Evolutionary conservation across 1,284 basidiomycete genomes (phyloP).

Genomic region (Schizophyllum amplum): DNA sequence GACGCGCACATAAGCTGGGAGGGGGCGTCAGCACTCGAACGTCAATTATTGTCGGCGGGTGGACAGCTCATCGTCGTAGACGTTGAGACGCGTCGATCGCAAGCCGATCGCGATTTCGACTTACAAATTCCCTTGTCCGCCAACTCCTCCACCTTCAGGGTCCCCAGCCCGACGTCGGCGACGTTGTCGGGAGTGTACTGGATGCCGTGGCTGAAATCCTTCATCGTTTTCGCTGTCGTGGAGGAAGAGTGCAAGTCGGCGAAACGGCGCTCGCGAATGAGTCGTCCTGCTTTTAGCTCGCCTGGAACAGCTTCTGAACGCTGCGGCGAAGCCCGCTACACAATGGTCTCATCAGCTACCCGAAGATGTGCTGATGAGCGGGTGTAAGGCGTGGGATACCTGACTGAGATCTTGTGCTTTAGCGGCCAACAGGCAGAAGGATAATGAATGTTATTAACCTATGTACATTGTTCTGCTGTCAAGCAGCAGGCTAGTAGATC

Average conservation of each 20-base stretch:
- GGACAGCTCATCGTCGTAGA: neutral
- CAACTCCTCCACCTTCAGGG: neutral
- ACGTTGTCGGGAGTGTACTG: conserved; percentile 8
- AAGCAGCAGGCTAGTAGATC: neutral
- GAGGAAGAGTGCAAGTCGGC: neutral
- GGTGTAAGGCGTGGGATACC: neutral
- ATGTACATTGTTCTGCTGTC: neutral
- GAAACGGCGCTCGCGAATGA: neutral
- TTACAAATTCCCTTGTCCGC: neutral
- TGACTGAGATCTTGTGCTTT: too few species aligned
- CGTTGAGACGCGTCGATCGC: neutral
- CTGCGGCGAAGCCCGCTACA: too few species aligned
- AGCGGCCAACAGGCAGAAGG: too few species aligned
- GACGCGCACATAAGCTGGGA: conserved; percentile 16
- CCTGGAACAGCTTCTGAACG: too few species aligned
- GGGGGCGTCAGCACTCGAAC: neutral
- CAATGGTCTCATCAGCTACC: neutral
- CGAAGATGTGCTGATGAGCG: neutral
- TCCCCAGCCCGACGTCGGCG: neutral
- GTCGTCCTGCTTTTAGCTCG: neutral
- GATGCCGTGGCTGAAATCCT: conserved; percentile 13
- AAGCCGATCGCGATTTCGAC: neutral
- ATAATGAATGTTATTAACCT: too few species aligned
- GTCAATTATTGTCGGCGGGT: neutral
- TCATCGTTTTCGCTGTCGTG: neutral